phyloP scores from a whole-genome alignment of 1,284 basidiomycete genomes.

The Erythrobasidium hasegawianum region DNA sequence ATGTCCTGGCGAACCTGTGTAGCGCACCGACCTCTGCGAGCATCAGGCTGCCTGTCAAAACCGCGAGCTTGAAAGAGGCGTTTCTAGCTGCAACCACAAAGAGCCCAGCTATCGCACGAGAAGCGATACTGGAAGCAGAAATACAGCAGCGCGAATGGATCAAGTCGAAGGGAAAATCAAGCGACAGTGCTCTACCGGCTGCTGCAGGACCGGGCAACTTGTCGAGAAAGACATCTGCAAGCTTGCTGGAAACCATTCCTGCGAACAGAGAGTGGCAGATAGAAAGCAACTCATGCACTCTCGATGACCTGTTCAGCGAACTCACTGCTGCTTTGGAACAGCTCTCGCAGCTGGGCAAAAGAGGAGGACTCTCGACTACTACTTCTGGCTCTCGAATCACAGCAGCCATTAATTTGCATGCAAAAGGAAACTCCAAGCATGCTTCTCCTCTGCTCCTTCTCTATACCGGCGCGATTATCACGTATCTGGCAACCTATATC shows the following conservation, averaged over 20 bases:
- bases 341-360: conserved; percentile 10
- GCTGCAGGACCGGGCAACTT: neutral
- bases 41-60: conserved; percentile 6
- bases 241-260: too few species aligned
- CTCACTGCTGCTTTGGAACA: neutral
- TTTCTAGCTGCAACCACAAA: neutral
- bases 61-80: conserved; percentile 10
- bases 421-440: neutral
- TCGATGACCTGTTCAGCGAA: neutral
- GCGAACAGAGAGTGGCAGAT: too few species aligned
- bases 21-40: too few species aligned
- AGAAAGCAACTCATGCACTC: neutral
- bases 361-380: neutral
- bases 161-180: neutral
- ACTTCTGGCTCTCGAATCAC: neutral
- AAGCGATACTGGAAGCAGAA: conserved; percentile 24
- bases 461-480: neutral
- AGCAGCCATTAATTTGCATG: neutral
- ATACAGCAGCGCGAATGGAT: conserved; percentile 9
- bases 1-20: too few species aligned
- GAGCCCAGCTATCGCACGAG: neutral
- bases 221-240: too few species aligned
- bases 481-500: neutral
- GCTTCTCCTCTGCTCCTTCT: conserved; percentile 1
- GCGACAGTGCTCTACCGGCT: conserved; percentile 2